These are phyloP conservation scores for Cyberlindnera mrakii DNA, from an alignment of 805 yeast genomes.

Conservation along the genomic window DNA sequence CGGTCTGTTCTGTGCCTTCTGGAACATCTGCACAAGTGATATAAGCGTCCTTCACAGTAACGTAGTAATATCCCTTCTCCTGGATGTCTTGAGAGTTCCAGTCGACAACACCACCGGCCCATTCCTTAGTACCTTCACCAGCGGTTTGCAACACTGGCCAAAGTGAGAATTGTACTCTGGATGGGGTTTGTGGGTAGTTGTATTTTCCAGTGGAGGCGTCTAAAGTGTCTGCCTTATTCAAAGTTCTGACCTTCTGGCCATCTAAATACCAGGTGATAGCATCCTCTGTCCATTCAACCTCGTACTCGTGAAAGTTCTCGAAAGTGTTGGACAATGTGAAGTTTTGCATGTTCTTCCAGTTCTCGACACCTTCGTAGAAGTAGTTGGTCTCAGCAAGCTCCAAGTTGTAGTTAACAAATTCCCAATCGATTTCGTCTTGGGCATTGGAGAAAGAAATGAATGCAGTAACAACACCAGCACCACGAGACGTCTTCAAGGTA, in stretches of 20 bases:
- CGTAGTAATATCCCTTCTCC: conserved; percentile 74
- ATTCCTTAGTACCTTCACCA: conserved; percentile 60
- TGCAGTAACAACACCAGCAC: conserved; percentile 81
- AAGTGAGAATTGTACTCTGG: conserved; percentile 63
- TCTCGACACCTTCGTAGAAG: conserved; percentile 67
- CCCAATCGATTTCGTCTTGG: conserved; percentile 87
- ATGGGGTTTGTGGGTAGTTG: conserved; percentile 67
- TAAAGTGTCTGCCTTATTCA: conserved; percentile 53
- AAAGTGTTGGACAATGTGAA: conserved; percentile 44
- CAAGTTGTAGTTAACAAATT: conserved; percentile 73
- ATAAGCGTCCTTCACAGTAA: conserved; percentile 51
- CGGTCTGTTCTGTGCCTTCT: conserved; percentile 35
- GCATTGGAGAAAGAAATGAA: conserved; percentile 76
- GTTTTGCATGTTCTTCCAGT: conserved; percentile 54
- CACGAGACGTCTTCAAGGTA: conserved; percentile 65
- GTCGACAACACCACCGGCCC: conserved; percentile 86
- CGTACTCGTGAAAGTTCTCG: conserved; percentile 66
- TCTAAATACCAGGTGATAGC: conserved; percentile 66
- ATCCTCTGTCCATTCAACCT: conserved; percentile 80
- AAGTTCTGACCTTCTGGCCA: conserved; percentile 60
- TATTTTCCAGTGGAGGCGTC: conserved; percentile 57
- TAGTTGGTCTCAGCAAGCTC: conserved; percentile 68
- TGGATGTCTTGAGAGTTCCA: conserved; percentile 74
- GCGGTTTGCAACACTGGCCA: conserved; percentile 71
- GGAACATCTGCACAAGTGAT: conserved; percentile 75